Percentiles rank a stretch among this genome's conserved stretches.
phyloP scores from a whole-genome alignment of 1,284 basidiomycete genomes.

The Golubevia sp. region DNA sequence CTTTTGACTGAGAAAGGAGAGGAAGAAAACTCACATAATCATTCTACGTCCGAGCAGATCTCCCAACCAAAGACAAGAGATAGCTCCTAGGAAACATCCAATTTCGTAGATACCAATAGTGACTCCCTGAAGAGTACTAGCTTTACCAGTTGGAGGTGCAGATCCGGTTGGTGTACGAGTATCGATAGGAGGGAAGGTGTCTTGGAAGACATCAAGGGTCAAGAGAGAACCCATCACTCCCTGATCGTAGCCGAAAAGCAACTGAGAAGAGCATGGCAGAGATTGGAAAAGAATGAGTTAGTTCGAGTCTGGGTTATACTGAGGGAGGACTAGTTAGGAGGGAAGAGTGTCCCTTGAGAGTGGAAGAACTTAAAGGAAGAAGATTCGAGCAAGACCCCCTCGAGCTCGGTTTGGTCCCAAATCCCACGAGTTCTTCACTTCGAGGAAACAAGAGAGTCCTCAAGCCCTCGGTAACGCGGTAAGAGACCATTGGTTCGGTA shows the following conservation, averaged over 20 bases:
- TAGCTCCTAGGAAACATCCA: slow-evolving; percentile 19
- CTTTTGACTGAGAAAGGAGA: no score
- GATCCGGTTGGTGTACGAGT: slow-evolving; percentile 7
- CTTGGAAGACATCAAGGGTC: slow-evolving; percentile 40
- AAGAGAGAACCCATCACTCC: slow-evolving; percentile 56
- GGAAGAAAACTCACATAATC: no score
- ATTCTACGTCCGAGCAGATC: slow-evolving; percentile 45
- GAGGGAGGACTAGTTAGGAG: slow-evolving; percentile 37
- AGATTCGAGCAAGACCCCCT: not conserved
- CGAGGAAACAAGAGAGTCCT: no score
- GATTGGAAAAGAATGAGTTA: no score
- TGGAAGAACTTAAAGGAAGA: not conserved
- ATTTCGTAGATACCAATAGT: slow-evolving; percentile 41
- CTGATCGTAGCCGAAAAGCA: slow-evolving; percentile 30
- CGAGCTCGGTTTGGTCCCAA: not conserved
- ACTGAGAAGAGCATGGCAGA: not conserved
- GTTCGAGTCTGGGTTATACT: no score
- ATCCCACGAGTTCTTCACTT: not conserved
- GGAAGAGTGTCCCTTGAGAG: not conserved
- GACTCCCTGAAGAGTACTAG: slow-evolving; percentile 39
- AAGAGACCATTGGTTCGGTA: no score
- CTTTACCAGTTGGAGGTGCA: slow-evolving; percentile 20
- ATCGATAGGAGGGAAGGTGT: slow-evolving; percentile 43
- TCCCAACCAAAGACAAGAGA: slow-evolving; percentile 50
- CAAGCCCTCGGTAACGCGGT: no score